Evolutionary conservation across 2,329 filamentous ascomycete species (phyloP), one percentile per base, ranked within the genome.

Genomic region (Ceratocystis alfenasii): DNA sequence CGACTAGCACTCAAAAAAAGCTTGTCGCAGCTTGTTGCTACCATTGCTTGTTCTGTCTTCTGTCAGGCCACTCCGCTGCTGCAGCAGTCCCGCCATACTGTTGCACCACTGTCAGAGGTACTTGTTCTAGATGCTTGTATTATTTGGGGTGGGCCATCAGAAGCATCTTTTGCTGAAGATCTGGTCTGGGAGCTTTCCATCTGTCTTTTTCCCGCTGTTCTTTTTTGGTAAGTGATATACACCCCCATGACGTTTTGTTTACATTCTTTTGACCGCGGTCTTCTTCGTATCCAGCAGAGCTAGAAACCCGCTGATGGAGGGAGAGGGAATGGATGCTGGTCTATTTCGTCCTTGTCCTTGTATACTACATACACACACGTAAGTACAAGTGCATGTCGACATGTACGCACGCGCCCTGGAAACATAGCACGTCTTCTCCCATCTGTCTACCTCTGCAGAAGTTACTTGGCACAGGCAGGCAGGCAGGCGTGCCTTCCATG

Each of bases 81-180:
- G 12, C 53, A n/a, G 53, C 15, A n/a, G 22, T 6, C 3, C 53
- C 8, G 53, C 30, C 5, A 7, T 17, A 8, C 12, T 59, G 55
- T 59, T n/a, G 55, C 55, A 59, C 28, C 7, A 59, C 55, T 59
- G 55, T 36, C 28, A 59, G 25, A 59, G 55, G 30, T 59, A 36
- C 55, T 33, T 59, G 55, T 28, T n/a, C 28, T 33, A 28, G 53
- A 28, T 28, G 36, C 36, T 41, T 41, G 36, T 3, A 12, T 41
- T 4, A 12, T 12, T 41, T 41, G 10, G 33, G 36, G 10, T 2
- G 36, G 36, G 12, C 36, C 36, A 25, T 33, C 12, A 25, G 10
- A 15, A 5, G 28, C 33, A 59, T n/a, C 17, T 36, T n/a, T 59
- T 55, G 25, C n/a, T 36, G 55, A n/a, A 59, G 55, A 59, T 57